Evolutionary conservation across 2,329 filamentous ascomycete genomes (phyloP).

Genomic region (Exophiala aquamarina): DNA sequence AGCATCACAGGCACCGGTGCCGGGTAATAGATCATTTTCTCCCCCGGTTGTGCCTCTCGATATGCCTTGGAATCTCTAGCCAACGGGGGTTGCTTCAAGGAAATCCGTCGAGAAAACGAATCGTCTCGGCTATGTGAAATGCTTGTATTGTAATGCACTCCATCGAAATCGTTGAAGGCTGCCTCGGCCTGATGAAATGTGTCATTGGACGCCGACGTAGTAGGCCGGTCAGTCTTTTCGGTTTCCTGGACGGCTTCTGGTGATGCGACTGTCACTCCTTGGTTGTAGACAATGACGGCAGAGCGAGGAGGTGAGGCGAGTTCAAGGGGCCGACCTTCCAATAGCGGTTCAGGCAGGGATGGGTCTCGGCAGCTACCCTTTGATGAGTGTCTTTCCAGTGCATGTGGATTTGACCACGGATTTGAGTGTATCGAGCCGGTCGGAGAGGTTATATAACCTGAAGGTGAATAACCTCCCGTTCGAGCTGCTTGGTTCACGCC

Average conservation of each 20-base stretch:
- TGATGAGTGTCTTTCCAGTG: constrained; percentile 38
- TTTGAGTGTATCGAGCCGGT: constrained; percentile 43
- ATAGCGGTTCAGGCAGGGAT: constrained; percentile 39
- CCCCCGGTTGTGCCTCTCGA: constrained; percentile 55
- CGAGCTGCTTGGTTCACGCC: constrained; percentile 36
- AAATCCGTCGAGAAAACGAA: constrained; percentile 33
- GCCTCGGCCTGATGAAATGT: constrained; percentile 43
- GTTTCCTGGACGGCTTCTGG: constrained; percentile 9
- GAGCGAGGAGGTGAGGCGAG: constrained; percentile 19
- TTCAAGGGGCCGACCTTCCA: constrained; percentile 34
- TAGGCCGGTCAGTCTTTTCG: constrained; percentile 31
- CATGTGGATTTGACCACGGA: constrained; percentile 29
- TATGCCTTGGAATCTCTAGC: constrained; percentile 39
- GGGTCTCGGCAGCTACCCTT: constrained; percentile 39
- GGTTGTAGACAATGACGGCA: constrained; percentile 21
- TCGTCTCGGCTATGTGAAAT: constrained; percentile 26
- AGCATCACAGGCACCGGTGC: constrained; percentile 92
- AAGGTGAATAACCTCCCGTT: constrained; percentile 42
- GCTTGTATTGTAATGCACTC: constrained; percentile 43
- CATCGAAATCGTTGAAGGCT: constrained; percentile 51
- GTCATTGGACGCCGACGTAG: constrained; percentile 44
- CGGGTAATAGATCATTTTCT: constrained; percentile 91
- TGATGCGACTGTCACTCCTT: constrained; percentile 7
- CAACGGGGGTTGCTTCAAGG: constrained; percentile 41
- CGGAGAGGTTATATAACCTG: constrained; percentile 39